Conservation (phyloP, 176 grass and related monocot species). For the Metroxylon sagu region DNA sequence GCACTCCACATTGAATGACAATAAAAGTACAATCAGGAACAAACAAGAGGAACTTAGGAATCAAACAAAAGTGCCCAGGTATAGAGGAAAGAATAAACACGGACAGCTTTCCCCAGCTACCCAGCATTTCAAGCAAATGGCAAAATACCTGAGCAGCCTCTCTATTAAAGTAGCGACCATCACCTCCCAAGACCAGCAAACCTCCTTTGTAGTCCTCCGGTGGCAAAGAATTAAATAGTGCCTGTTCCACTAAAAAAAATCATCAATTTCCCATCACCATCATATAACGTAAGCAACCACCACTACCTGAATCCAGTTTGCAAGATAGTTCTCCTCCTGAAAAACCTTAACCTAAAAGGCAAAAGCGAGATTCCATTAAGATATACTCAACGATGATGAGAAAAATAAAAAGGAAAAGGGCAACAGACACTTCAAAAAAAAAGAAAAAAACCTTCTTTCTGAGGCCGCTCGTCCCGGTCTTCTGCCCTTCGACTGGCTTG, state of each 20-base stretch:
- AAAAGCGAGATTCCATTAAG: background rate
- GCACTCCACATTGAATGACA: slow-evolving; percentile 1
- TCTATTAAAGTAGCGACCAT: slow-evolving; percentile 78
- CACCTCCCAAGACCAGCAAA: slow-evolving; percentile 72
- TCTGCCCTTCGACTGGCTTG: slow-evolving; percentile 74
- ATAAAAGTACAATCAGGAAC: slow-evolving; percentile 11
- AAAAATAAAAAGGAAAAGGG: background rate
- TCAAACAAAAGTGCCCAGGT: background rate
- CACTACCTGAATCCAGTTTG: slow-evolving; percentile 94
- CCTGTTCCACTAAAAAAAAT: slow-evolving; percentile 34
- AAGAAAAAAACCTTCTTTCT: slow-evolving; percentile 58
- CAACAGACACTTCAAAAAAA: background rate
- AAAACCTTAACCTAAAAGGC: slow-evolving; percentile 82
- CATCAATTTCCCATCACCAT: background rate
- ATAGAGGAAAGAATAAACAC: background rate
- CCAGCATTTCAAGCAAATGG: background rate
- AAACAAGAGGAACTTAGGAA: background rate
- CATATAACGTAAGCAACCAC: slow-evolving; percentile 9
- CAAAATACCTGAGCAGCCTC: slow-evolving; percentile 61
- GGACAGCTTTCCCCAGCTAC: background rate
- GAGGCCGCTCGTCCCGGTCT: slow-evolving; percentile 82
- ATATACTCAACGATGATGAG: background rate
- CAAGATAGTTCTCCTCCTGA: slow-evolving; percentile 73
- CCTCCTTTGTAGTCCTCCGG: slow-evolving; percentile 63
- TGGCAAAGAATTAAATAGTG: slow-evolving; percentile 78